A percentile compares a stretch with the other conserved stretches of the same genome.
Evolutionary conservation across 2,329 filamentous ascomycete species (phyloP).

Genomic region (Hymenotorrendiella dingleyae): DNA sequence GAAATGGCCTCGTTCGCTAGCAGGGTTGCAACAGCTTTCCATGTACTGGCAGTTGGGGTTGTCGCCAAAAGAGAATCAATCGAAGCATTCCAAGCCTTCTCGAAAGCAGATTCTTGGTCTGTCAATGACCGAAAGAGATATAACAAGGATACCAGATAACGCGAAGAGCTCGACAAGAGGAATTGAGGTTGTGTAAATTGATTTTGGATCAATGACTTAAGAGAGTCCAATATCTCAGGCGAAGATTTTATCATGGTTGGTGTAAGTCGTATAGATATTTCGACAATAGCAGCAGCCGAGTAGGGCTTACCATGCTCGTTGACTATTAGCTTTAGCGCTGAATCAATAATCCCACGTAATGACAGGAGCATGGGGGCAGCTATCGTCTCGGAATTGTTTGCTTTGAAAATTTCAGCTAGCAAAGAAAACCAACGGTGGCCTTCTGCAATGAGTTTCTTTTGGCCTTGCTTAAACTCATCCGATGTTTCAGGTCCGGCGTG

Average conservation of each 20-base stretch:
- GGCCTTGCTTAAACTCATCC: not conserved
- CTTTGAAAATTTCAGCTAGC: slow-evolving; percentile 30
- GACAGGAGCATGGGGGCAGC: slow-evolving; percentile 12
- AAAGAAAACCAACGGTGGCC: slow-evolving; percentile 60
- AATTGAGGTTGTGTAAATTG: slow-evolving; percentile 50
- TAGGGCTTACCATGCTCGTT: slow-evolving; percentile 60
- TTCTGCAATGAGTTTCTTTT: slow-evolving; percentile 49
- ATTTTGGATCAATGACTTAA: slow-evolving; percentile 46
- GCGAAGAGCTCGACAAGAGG: slow-evolving; percentile 61
- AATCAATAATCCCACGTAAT: slow-evolving; percentile 19
- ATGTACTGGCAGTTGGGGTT: slow-evolving; percentile 25
- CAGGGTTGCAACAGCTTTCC: slow-evolving; percentile 38
- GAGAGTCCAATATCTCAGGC: slow-evolving; percentile 38
- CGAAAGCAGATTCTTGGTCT: slow-evolving; percentile 27
- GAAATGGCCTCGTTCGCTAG: slow-evolving; percentile 39
- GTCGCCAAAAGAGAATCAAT: slow-evolving; percentile 36
- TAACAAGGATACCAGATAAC: slow-evolving; percentile 60
- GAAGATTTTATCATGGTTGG: slow-evolving; percentile 36
- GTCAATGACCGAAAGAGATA: slow-evolving; percentile 45
- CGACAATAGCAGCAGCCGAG: slow-evolving; percentile 54
- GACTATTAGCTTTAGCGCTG: slow-evolving; percentile 42
- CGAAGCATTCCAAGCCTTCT: slow-evolving; percentile 31
- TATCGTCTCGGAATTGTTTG: slow-evolving; percentile 18
- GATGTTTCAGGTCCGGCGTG: slow-evolving; percentile 66
- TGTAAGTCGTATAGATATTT: slow-evolving; percentile 42